Base-by-base conservation (phyloP, 805 yeast species). In the Myxozyma kluyveri region DNA sequence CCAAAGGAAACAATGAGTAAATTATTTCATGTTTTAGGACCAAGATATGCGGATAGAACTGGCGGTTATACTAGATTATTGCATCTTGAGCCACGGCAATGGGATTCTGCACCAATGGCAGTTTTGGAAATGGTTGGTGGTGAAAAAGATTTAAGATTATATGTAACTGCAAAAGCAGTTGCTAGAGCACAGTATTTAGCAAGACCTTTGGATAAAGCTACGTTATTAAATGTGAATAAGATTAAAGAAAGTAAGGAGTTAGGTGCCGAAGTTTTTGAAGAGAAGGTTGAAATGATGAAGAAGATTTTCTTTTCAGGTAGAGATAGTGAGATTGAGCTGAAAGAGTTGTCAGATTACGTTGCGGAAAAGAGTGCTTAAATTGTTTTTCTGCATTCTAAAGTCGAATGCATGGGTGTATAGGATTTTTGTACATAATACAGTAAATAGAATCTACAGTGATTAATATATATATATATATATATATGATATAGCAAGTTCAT, bases 101-200 rank as follows among this genome's bases (percentile, higher is more conserved):
- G 93, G 50, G 99, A 93, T 67, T 85, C 82, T 56, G 96, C 97
- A 0, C 90, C 90, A 29, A 93, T 87, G 75, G 83, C 93, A 0
- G 82, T 90, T 6, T 65, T 93, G 48, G 99, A 93, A 69, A 74
- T 93, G 43, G 95, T 91, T 1, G 96, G 86, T 61, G 81, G 83
- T 3, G 69, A 74, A 66, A 72, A 80, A 53, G 96, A 88, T 65
- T 77, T 86, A 75, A 80, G 83, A 61, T 77, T 81, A 59, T 86
- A 95, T 81, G 72, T 80, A 63, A 76, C 81, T 6, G 96, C 96
- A n/a, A 80, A 87, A 67, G 75, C 81, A 2, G 91, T 86, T 4
- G 96, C 95, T n/a, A 77, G 96, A 60, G 72, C 84, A 47, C 83
- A 86, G 69, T 69, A 76, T 45, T 88, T 83, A 64, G 80, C 78